Evolutionary conservation across 495 filamentous ascomycete genomes (phyloP).

Genomic region (Penicillium atrosanguineum): DNA sequence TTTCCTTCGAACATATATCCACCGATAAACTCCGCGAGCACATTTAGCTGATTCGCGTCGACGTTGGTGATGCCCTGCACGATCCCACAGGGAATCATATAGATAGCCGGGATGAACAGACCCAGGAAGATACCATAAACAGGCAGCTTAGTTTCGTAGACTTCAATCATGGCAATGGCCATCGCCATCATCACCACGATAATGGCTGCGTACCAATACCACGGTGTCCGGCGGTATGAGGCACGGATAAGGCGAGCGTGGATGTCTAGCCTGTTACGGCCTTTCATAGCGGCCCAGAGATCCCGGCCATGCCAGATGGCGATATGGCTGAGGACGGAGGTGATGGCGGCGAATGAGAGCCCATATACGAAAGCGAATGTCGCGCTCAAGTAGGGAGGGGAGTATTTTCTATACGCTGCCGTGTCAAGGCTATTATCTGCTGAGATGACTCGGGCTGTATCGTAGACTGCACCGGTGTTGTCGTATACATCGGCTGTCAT

Average conservation of each 20-base stretch:
- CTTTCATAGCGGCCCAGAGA: conserved; percentile 49
- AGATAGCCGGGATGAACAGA: conserved; percentile 65
- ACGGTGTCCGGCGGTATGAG: conserved; percentile 70
- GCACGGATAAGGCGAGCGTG: conserved; percentile 74
- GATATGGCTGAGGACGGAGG: conserved; percentile 62
- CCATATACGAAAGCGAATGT: conserved; percentile 81
- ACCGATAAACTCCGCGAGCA: conserved; percentile 35
- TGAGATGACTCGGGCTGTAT: conserved; percentile 72
- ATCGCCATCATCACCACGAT: conserved; percentile 72
- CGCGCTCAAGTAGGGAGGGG: conserved; percentile 75
- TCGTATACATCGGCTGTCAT: conserved; percentile 64
- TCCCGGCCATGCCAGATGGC: conserved; percentile 57
- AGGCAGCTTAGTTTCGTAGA: conserved; percentile 73
- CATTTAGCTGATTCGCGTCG: conserved; percentile 57
- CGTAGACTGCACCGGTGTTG: conserved; percentile 73
- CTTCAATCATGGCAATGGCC: conserved; percentile 78
- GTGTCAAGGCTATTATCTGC: conserved; percentile 68
- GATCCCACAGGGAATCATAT: conserved; percentile 84
- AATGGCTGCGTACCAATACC: conserved; percentile 73
- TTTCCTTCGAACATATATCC: conserved; percentile 34
- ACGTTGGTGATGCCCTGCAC: conserved; percentile 88
- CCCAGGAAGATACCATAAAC: conserved; percentile 80
- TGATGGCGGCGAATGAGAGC: conserved; percentile 76
- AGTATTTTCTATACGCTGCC: conserved; percentile 73
- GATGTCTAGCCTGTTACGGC: conserved; percentile 49